Base-by-base conservation (phyloP, 2,329 filamentous ascomycete genomes). In the Aaosphaeria pasadenensis region DNA sequence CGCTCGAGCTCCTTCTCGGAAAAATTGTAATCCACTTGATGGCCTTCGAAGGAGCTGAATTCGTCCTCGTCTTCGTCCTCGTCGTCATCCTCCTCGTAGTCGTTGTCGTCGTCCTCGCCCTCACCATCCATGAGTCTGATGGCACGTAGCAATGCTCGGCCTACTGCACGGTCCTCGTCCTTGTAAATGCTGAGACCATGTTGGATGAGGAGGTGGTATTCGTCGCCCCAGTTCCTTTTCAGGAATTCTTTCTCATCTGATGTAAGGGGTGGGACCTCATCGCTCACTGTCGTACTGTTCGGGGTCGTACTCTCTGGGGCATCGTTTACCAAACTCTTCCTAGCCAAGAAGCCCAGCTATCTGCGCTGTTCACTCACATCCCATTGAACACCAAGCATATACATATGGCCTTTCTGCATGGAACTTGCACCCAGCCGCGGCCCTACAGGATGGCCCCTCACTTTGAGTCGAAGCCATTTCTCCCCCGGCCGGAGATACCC, bases 1-100 rank as follows among this genome's bases (percentile, higher is more conserved):
- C 46, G 53, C 5, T 50, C 43, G 13, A 55, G 50, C 9, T 9
- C 13, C 33, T 36, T 36, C 13, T 36, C 33, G 13, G 9, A 9
- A 4, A 36, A 36, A 13, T 36, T 9, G 13, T 36, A 36, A 13
- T 36, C 33, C 9, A 13, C 33, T 13, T 11, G 9, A 13, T 36
- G 33, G 9, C 33, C 33, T 36, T 36, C 33, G 9, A 13, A 13
- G 13, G 9, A 9, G 9, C 33, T 11, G 9, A 11, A 9, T 36
- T 36, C 33, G 33, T 36, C 33, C 2, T 2, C 33, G 33, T 13
- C 33, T 13, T 36, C 33, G 33, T 36, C 33, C 2, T 36, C 33
- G 2, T 36, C 33, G 2, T 36, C 33, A 4, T 11, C 9, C 9
- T 9, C 7, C 7, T 36, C 33, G n/a, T 7, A 7, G n/a, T 36